Conservation (phyloP, 2,329 filamentous ascomycete species). For the Aspergillus sp. region DNA sequence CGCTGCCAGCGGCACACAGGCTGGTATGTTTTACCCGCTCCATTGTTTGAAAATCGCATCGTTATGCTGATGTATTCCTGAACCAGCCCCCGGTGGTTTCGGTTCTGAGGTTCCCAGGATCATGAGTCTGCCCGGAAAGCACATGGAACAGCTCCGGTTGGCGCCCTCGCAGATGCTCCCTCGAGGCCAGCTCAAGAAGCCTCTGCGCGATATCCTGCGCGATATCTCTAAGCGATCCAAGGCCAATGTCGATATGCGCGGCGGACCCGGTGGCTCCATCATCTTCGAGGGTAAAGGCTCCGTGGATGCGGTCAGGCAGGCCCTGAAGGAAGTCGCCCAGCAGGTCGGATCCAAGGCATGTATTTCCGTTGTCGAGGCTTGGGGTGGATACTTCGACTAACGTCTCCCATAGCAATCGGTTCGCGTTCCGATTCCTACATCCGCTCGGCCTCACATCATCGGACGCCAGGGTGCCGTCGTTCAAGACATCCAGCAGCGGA, state of each 20-base stretch:
- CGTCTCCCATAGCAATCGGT: slow-evolving; percentile 58
- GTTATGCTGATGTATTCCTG: slow-evolving; percentile 25
- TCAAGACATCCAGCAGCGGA: slow-evolving; percentile 84
- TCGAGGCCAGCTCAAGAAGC: slow-evolving; percentile 76
- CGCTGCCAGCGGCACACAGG: slow-evolving; percentile 56
- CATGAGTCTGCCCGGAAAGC: slow-evolving; percentile 78
- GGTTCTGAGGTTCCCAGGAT: slow-evolving; percentile 51
- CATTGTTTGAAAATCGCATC: not conserved
- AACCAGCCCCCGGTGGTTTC: slow-evolving; percentile 28
- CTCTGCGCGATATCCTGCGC: slow-evolving; percentile 79
- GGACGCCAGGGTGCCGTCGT: slow-evolving; percentile 88
- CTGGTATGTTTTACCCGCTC: slow-evolving; percentile 46
- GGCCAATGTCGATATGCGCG: slow-evolving; percentile 76
- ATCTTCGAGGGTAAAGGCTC: slow-evolving; percentile 85
- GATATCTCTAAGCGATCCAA: slow-evolving; percentile 92
- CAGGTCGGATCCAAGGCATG: slow-evolving; percentile 83
- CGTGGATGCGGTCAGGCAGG: slow-evolving; percentile 79
- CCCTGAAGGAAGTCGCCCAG: slow-evolving; percentile 83
- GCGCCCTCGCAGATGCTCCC: slow-evolving; percentile 75
- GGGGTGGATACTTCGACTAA: slow-evolving; percentile 8
- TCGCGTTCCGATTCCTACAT: slow-evolving; percentile 78
- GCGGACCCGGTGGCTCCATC: slow-evolving; percentile 69
- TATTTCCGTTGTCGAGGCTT: slow-evolving; percentile 10
- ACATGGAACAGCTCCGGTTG: slow-evolving; percentile 74
- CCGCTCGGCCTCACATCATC: slow-evolving; percentile 85